Conservation (phyloP, 169 alveolate genomes). For the Eimeria sp. region DNA sequence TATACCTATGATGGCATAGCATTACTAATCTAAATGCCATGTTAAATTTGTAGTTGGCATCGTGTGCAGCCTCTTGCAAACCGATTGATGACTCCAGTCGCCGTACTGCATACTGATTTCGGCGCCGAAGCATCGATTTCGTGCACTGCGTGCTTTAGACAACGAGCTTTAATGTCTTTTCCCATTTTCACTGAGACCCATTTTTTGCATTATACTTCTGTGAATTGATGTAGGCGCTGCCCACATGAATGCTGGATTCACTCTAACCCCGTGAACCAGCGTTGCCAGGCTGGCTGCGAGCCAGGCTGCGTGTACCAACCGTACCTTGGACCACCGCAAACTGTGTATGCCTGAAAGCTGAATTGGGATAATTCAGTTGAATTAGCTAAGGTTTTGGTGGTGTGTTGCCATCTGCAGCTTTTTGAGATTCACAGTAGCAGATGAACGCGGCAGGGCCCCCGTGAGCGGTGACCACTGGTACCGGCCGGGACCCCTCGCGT, state of each 20-base stretch:
- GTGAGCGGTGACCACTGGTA: background rate
- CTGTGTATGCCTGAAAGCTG: background rate
- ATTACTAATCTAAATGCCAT: background rate
- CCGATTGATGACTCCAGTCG: background rate
- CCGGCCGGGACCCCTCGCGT: background rate
- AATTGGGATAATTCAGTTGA: background rate
- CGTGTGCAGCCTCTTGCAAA: background rate
- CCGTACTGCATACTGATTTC: background rate
- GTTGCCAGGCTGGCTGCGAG: background rate
- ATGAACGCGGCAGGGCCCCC: conserved; percentile 16
- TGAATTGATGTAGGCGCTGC: background rate
- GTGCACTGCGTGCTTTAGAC: background rate
- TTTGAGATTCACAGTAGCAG: background rate
- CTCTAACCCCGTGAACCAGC: background rate
- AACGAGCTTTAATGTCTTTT: background rate
- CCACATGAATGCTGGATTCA: background rate
- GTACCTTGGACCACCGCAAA: background rate
- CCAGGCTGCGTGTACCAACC: background rate
- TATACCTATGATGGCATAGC: too few relatives aligned
- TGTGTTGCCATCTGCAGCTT: background rate
- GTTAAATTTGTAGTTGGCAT: background rate
- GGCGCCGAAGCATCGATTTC: background rate
- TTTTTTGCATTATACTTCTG: background rate
- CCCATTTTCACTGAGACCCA: background rate
- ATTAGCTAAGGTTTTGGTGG: background rate